Conservation (phyloP, 805 yeast species). For the Priceomyces medius region DNA sequence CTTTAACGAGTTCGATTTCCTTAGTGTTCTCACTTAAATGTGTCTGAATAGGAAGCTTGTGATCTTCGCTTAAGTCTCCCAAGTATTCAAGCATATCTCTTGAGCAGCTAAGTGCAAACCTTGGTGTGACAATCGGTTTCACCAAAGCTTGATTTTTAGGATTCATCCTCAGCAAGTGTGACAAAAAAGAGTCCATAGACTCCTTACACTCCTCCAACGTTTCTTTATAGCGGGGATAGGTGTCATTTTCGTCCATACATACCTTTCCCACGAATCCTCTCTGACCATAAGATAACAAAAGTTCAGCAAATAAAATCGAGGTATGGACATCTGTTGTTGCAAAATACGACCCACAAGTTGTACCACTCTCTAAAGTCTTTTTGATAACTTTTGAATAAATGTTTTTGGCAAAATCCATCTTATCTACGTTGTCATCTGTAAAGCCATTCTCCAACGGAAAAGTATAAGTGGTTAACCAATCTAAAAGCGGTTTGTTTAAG, state of each 20-base stretch:
- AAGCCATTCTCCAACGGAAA: conserved; percentile 83
- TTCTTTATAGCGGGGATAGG: conserved; percentile 67
- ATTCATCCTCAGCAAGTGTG: conserved; percentile 54
- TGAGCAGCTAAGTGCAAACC: conserved; percentile 90
- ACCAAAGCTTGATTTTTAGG: conserved; percentile 51
- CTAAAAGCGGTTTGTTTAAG: conserved; percentile 78
- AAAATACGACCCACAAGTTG: conserved; percentile 89
- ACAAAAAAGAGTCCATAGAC: conserved; percentile 56
- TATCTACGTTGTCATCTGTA: conserved; percentile 34
- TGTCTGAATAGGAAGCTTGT: conserved; percentile 73
- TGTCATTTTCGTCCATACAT: conserved; percentile 82
- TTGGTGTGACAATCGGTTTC: conserved; percentile 81
- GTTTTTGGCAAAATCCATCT: conserved; percentile 51
- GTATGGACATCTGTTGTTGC: conserved; percentile 83
- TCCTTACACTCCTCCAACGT: conserved; percentile 51
- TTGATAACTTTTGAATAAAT: conserved; percentile 69
- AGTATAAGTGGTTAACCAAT: conserved; percentile 86
- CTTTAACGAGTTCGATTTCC: conserved; percentile 73
- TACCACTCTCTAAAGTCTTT: conserved; percentile 74
- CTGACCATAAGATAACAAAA: conserved; percentile 69
- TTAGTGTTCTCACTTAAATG: conserved; percentile 80
- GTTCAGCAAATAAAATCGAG: conserved; percentile 71
- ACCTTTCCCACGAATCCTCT: conserved; percentile 90
- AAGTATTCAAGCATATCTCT: conserved; percentile 58
- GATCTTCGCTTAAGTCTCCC: conserved; percentile 52